Conservation (phyloP, 2,329 filamentous ascomycete genomes). For the Monosporascus sp. region DNA sequence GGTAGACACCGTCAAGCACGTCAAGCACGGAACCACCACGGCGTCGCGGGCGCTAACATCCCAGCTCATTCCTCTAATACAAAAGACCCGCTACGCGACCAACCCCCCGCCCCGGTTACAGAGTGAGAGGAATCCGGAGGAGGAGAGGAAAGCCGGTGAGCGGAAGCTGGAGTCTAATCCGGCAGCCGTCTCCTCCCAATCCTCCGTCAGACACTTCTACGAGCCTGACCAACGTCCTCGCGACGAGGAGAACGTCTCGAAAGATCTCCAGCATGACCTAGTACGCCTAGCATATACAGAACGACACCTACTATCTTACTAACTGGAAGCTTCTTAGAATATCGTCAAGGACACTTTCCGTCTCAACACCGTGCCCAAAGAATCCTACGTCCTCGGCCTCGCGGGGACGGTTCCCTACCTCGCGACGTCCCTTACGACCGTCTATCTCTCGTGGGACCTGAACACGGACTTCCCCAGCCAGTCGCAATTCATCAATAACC, state of each 20-base stretch:
- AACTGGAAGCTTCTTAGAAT: conserved; percentile 35
- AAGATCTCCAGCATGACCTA: conserved; percentile 43
- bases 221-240: conserved; percentile 26
- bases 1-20: not conserved
- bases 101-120: conserved; percentile 19
- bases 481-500: conserved; percentile 60
- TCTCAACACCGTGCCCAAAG: conserved; percentile 58
- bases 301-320: not conserved
- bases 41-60: conserved; percentile 1
- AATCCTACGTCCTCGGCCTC: conserved; percentile 63
- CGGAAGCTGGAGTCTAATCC: conserved; percentile 56
- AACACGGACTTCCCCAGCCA: conserved; percentile 57
- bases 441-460: conserved; percentile 78
- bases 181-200: conserved; percentile 54
- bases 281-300: conserved; percentile 38
- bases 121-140: conserved; percentile 44
- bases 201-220: conserved; percentile 46
- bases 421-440: conserved; percentile 74
- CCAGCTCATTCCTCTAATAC: conserved; percentile 9
- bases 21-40: not conserved
- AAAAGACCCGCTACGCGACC: conserved; percentile 23
- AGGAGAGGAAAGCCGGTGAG: conserved; percentile 49
- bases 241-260: conserved; percentile 22
- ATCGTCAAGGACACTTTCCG: conserved; percentile 66
- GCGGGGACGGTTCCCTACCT: conserved; percentile 83